A percentile compares a stretch with the other conserved stretches of the same genome.
Evolutionary conservation across 371 early-diverging fungal species (phyloP).

Genomic region (Apophysomyces ossiformis): DNA sequence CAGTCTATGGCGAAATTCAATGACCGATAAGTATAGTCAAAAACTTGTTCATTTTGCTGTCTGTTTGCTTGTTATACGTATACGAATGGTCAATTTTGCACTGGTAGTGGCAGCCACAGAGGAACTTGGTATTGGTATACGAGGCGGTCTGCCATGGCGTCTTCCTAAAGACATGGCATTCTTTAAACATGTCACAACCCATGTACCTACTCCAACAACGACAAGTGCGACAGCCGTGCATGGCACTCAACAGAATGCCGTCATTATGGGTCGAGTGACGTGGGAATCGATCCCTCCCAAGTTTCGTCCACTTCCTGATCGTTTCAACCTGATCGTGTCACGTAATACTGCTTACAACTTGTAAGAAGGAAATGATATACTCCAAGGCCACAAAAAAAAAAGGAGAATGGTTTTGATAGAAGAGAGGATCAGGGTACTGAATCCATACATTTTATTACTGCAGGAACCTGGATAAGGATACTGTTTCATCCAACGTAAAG

Average conservation of each 20-base stretch:
- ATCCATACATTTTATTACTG: not conserved
- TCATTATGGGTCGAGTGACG: slow-evolving; percentile 88
- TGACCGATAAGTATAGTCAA: too few species aligned
- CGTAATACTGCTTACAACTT: slow-evolving; percentile 55
- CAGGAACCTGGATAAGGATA: not conserved
- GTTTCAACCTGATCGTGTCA: slow-evolving; percentile 88
- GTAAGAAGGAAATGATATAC: slow-evolving; percentile 33
- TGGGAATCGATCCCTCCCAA: slow-evolving; percentile 87
- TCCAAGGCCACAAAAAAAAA: not conserved
- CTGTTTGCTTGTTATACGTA: too few species aligned
- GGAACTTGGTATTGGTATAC: slow-evolving; percentile 80
- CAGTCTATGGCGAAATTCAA: too few species aligned
- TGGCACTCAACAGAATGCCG: slow-evolving; percentile 61
- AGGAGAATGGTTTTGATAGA: too few species aligned
- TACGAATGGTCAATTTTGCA: slow-evolving; percentile 40
- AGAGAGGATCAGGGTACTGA: too few species aligned
- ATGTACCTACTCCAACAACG: slow-evolving; percentile 27
- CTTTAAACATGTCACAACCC: slow-evolving; percentile 76
- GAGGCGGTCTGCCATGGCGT: slow-evolving; percentile 82
- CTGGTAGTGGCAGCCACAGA: slow-evolving; percentile 80
- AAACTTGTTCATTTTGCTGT: too few species aligned
- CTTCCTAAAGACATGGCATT: slow-evolving; percentile 84
- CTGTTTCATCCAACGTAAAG: slow-evolving; percentile 15
- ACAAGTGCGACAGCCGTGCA: not conserved
- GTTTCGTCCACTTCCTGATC: slow-evolving; percentile 71